phyloP scores from a whole-genome alignment of 805 yeast genomes.

The Metschnikowia continentalis region DNA sequence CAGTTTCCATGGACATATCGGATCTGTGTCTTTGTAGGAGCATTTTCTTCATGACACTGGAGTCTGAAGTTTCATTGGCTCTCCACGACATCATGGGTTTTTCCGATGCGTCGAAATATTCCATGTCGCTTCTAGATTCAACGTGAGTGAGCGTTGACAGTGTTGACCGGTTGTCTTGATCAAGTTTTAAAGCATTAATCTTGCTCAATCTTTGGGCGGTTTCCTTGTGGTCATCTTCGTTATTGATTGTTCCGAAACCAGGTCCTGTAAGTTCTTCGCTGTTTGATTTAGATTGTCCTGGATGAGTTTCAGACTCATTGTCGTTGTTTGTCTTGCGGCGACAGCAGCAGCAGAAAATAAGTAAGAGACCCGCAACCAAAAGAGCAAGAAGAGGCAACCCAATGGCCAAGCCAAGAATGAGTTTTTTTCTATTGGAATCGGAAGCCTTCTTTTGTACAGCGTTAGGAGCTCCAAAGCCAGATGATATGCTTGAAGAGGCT shows the following conservation, averaged over 20 bases:
- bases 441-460: constrained; percentile 13
- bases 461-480: constrained; percentile 23
- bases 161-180: constrained; percentile 31
- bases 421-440: constrained; percentile 41
- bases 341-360: constrained; percentile 58
- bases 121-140: constrained; percentile 27
- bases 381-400: constrained; percentile 64
- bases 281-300: constrained; percentile 9
- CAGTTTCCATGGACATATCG: constrained; percentile 71
- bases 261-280: constrained; percentile 25
- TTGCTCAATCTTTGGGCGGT: constrained; percentile 43
- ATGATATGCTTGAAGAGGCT: constrained; percentile 27
- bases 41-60: constrained; percentile 17
- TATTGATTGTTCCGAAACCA: constrained; percentile 29
- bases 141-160: constrained; percentile 54
- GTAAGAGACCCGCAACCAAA: constrained; percentile 41
- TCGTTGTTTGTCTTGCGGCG: constrained; percentile 26
- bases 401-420: constrained; percentile 92
- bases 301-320: constrained; percentile 9
- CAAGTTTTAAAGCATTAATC: constrained; percentile 49
- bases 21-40: constrained; percentile 33
- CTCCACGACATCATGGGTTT: constrained; percentile 42
- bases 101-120: constrained; percentile 34
- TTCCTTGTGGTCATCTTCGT: constrained; percentile 24
- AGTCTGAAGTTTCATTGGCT: constrained; percentile 33